phyloP scores from a whole-genome alignment of 495 filamentous ascomycete genomes.

The Immersiella caudata region DNA sequence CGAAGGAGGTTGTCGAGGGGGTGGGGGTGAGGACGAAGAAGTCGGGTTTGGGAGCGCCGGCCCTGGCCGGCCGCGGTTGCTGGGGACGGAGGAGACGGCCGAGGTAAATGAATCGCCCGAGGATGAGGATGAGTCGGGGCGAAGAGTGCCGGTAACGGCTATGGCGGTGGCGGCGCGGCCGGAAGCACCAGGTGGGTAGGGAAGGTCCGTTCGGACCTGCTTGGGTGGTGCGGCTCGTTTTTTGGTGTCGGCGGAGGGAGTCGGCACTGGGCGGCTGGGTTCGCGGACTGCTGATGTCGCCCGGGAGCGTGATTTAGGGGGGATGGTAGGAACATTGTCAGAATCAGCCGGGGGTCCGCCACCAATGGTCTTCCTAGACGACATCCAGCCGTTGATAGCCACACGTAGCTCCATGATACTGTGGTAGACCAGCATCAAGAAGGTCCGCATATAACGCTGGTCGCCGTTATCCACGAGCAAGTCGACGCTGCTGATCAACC shows the following conservation, averaged over 20 bases:
- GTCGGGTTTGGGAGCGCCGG: constrained; percentile 19
- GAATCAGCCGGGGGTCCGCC: background rate
- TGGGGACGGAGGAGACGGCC: constrained; percentile 46
- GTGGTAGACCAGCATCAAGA: constrained; percentile 76
- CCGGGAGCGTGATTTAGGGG: constrained; percentile 17
- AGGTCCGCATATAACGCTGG: constrained; percentile 71
- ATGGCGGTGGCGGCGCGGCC: constrained; percentile 36
- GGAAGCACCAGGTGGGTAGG: constrained; percentile 25
- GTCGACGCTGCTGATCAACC: constrained; percentile 65
- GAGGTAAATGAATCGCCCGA: constrained; percentile 68
- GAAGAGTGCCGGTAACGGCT: constrained; percentile 13
- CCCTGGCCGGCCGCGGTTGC: constrained; percentile 26
- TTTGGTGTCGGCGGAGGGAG: background rate
- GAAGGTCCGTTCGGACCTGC: constrained; percentile 33
- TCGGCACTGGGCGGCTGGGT: background rate
- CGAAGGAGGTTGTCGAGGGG: constrained; percentile 2
- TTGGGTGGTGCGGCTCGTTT: constrained; percentile 22
- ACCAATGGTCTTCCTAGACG: background rate
- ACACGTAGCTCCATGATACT: constrained; percentile 70
- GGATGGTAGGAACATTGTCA: background rate
- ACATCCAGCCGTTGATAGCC: constrained; percentile 30
- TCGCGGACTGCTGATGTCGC: constrained; percentile 13
- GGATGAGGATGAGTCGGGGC: constrained; percentile 60
- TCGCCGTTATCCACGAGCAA: constrained; percentile 73
- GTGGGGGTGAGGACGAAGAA: constrained; percentile 6